phyloP scores from a whole-genome alignment of 768 basidiomycete genomes.

The Mycena rosella region DNA sequence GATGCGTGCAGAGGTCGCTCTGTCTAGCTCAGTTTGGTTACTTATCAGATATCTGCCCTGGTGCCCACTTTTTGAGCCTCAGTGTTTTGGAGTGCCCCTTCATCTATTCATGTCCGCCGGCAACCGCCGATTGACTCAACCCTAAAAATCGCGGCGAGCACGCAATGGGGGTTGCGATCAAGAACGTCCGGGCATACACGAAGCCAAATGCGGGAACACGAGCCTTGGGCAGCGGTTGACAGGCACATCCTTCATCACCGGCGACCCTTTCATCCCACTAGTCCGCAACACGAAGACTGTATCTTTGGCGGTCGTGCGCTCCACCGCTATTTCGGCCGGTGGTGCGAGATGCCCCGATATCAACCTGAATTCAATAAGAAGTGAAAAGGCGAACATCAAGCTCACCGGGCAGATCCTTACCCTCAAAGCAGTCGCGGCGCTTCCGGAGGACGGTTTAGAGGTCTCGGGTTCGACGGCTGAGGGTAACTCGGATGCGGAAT shows the following conservation, averaged over 20 bases:
- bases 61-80: no score
- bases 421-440: background rate
- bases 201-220: background rate
- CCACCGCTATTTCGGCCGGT: background rate
- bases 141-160: background rate
- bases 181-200: background rate
- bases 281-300: background rate
- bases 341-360: background rate
- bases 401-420: background rate
- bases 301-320: background rate
- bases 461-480: background rate
- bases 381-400: conserved; percentile 1
- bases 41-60: no score
- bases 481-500: no score
- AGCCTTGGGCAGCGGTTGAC: background rate
- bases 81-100: no score
- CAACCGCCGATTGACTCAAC: no score
- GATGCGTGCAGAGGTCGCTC: no score
- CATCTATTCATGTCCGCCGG: no score
- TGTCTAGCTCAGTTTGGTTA: no score
- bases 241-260: background rate
- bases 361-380: background rate
- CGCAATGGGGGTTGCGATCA: background rate
- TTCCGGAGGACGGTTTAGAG: background rate
- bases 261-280: background rate